Evolutionary conservation across 2,329 filamentous ascomycete species (phyloP).

Genomic region (Chrysoporthe deuterocubensis): DNA sequence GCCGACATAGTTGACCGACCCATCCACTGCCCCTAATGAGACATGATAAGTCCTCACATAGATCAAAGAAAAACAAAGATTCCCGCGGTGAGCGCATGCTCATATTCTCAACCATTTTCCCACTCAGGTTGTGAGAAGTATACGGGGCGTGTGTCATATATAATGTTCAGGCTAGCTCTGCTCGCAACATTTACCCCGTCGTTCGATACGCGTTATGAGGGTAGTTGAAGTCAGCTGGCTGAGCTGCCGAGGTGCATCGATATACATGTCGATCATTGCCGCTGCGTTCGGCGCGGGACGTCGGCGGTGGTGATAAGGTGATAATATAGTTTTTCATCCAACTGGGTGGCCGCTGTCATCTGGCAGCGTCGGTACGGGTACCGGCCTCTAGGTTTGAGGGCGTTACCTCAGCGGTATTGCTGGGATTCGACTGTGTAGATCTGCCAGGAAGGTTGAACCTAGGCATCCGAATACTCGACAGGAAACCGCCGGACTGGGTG

Average conservation of each 20-base stretch:
- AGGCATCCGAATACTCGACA: conserved; percentile 27
- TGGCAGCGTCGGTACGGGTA: conserved; percentile 23
- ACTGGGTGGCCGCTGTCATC: conserved; percentile 20
- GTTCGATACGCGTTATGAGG: not conserved
- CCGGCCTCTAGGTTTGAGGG: conserved; percentile 43
- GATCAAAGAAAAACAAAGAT: not conserved
- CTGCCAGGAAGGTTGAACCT: conserved; percentile 17
- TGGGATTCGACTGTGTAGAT: conserved; percentile 32
- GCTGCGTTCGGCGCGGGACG: conserved; percentile 13
- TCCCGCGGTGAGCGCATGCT: not conserved
- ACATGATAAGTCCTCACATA: not conserved
- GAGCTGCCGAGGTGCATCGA: conserved; percentile 12
- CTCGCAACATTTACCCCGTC: not conserved
- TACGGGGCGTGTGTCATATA: conserved; percentile 6
- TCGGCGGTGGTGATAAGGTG: not conserved
- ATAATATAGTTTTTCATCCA: conserved; percentile 20
- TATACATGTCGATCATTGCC: conserved; percentile 23
- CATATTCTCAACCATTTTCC: not conserved
- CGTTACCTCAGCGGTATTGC: conserved; percentile 35
- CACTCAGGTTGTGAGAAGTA: not conserved
- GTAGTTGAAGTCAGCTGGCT: not conserved
- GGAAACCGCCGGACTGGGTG: conserved; percentile 18
- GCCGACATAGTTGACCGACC: not conserved
- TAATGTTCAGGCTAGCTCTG: conserved; percentile 9
- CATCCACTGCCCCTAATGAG: not conserved